Base-by-base conservation (phyloP, 352 stramenopile genomes). In the Pythium plurisporium region DNA sequence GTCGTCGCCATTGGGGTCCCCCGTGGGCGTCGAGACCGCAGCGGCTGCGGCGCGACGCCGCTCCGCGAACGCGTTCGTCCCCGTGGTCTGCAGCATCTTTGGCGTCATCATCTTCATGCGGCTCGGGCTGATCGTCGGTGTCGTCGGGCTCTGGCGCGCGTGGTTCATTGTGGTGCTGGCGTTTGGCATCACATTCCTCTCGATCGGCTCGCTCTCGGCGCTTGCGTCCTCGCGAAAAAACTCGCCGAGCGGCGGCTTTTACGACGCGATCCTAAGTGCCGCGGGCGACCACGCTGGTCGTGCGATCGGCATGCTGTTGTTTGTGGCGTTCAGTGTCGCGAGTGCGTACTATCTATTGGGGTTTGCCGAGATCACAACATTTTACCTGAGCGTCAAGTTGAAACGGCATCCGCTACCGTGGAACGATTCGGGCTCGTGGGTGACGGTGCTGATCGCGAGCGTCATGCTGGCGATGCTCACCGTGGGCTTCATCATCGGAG, bases 51-150 rank as follows among this genome's bases (percentile, higher is more conserved):
- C 49, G 30, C 59, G 45, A 4, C 55, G 59, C 11, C 47, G 46
- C 7, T 51, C 51, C 29, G 43, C 45, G 29, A 70, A 71, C 55
- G 68, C 70, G 23, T 75, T 80, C 52, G 55, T 73, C 36, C 74
- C 74, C 8, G 72, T 82, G 10, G 70, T 75, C 27, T 78, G 64
- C 63, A 78, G 70, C 25, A 76, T 85, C 62, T 76, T 85, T 48
- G 72, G 70, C 56, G 70, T 81, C 25, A 69, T 80, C 46, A 67
- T 85, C 53, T 79, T 85, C 54, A 79, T 85, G 64, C 69, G 72
- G 2, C 61, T 85, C 23, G 74, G 72, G 3, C 34, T 60, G 20
- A 59, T 80, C 19, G 70, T 85, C 6, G 74, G 74, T 40, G 31
- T 55, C 10, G 33, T 79, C 3, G 74, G 74, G 0, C 30, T 78